Evolutionary conservation across 2,329 filamentous ascomycete genomes (phyloP), one percentile per base, ranked within the genome.

Genomic region (Apiospora hydei): DNA sequence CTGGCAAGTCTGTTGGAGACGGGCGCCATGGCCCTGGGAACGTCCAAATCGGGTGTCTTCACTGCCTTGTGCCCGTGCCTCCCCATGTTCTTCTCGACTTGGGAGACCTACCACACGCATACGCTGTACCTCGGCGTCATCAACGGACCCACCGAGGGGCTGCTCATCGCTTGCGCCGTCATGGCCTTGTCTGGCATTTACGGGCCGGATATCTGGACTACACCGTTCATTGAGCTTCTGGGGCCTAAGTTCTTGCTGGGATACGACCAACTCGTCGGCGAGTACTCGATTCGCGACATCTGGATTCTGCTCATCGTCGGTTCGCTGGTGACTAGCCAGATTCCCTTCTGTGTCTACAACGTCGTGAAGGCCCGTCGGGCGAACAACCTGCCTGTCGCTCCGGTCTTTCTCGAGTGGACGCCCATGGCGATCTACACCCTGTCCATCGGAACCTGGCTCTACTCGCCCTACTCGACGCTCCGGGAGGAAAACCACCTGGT

Each of bases 61-160:
- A 98, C 96, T 0, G 95, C 95, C 1, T 86, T 99, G 61, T 91
- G 96, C 73, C 96, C 96, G 1, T 97, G 95, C 77, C 85, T 99
- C 64, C 94, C 96, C 73, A 99, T 99, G 96, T 99, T 98, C 87
- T 98, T 99, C 85, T 98, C 96, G 3, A 99, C 96, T 1, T 99
- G 96, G 96, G 96, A 99, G 84, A 99, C 96, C 0, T 99, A 98
- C 82, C 96, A 99, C 84, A 98, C 96, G 6, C 96, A 99, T 82
- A 98, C 96, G 0, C 86, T 99, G 7, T 99, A 98, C 82, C 90
- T 99, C 16, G 96, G 96, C 71, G 94, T 96, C 81, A 93, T 99
- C 89, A 99, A 99, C 82, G 96, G 96, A 0, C 96, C 96, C 1
- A 99, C 96, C 46, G 96, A 99, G 85, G 96, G 96, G 26, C 86